Evolutionary conservation across 106 monocot species (phyloP), one percentile per base, ranked within the genome.

Genomic region (Allium cepa): DNA sequence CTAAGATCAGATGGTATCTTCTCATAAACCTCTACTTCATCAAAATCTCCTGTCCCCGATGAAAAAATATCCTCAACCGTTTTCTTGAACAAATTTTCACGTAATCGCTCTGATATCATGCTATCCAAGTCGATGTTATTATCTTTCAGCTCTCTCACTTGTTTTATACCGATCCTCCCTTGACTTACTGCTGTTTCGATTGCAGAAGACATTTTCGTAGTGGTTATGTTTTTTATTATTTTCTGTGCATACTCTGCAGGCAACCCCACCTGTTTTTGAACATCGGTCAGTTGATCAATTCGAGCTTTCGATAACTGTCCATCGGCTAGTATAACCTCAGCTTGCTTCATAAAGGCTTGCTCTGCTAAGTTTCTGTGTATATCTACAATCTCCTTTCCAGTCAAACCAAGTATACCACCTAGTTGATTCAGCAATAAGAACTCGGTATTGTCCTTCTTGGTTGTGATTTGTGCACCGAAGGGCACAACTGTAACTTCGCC

Each of bases 241-340:
- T 90, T 99, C 55, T 93, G 93, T 45, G 99, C 99, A 77, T 93
- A 74, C 67, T 99, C 99, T 59, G 69, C 77, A 65, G 99, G 93
- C 64, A 99, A 70, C 15, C 89, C 89, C 6, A 99, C 87, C 48
- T 93, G 92, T 69, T 87, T 93, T 62, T 99, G 99, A 2, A 86
- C 82, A 45, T 83, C 84, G 56, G 74, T 83, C 3, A 99, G 87
- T 74, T 99, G 93, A 18, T 99, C 93, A 11, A 90, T 81, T 67
- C 76, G 82, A 12, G 93, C 82, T 66, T 99, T 93, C 2, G 90
- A 83, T 70, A 99, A 72, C 60, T 93, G 87, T 22, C 99, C 99
- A 74, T 99, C 99, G 53, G 99, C 92, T 8, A 99, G 75, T 74
- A 99, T 99, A 9, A 93, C 87, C 79, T 99, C 93, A 50, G 99